Conservation (phyloP, 2,329 filamentous ascomycete species). For the Verticillium albo-atrum region DNA sequence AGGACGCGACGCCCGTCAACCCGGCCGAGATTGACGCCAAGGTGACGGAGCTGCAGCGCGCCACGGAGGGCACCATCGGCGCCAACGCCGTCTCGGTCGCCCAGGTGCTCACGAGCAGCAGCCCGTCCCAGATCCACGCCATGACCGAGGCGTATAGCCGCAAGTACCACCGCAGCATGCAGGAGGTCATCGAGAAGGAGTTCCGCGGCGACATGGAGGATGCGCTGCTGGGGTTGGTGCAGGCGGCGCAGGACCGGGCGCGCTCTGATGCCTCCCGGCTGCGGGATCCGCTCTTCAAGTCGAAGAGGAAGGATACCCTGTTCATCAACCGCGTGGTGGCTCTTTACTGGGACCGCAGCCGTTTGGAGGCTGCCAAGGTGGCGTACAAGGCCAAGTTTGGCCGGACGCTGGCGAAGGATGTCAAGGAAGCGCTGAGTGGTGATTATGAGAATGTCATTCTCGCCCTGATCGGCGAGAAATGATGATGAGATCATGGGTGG, state of each 20-base stretch:
- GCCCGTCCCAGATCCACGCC: constrained; percentile 24
- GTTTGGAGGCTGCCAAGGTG: constrained; percentile 19
- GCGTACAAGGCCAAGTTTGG: constrained; percentile 14
- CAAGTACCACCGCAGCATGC: constrained; percentile 26
- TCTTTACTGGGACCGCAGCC: constrained; percentile 24
- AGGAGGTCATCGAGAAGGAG: constrained; percentile 28
- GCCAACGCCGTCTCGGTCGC: constrained; percentile 24
- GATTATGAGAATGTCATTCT: constrained; percentile 23
- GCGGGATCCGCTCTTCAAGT: constrained; percentile 17
- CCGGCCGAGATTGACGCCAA: constrained; percentile 26
- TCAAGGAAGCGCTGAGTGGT: constrained; percentile 20
- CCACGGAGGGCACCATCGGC: constrained; percentile 24
- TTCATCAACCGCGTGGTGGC: constrained; percentile 26
- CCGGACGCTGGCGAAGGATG: constrained; percentile 14
- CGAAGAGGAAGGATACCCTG: constrained; percentile 20
- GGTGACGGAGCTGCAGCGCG: constrained; percentile 24
- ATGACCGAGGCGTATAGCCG: constrained; percentile 21
- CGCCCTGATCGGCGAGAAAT: constrained; percentile 21
- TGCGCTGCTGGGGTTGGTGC: constrained; percentile 23
- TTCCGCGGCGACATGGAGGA: constrained; percentile 29
- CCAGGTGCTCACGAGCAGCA: constrained; percentile 25
- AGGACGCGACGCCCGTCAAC: constrained; percentile 19
- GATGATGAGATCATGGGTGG: background rate
- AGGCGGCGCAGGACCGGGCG: constrained; percentile 16
- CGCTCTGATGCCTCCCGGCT: constrained; percentile 19